These are phyloP conservation scores for Marasmius sp. DNA, from an alignment of 1,284 basidiomycete species.

Conservation along the genomic window DNA sequence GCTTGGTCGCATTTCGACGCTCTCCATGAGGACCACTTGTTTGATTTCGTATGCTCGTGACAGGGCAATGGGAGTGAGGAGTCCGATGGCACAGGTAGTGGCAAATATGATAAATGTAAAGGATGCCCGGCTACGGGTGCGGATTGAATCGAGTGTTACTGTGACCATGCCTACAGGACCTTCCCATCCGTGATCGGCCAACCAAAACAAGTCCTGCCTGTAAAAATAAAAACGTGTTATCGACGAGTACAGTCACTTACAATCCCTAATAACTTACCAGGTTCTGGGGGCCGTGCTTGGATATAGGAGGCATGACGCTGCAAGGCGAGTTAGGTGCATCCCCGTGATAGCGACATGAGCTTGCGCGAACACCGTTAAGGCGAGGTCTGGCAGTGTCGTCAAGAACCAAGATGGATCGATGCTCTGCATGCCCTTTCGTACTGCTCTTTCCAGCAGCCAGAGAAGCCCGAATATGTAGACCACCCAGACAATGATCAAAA, in stretches of 20 bases:
- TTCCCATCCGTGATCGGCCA: conserved; percentile 18
- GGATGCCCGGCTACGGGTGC: conserved; percentile 13
- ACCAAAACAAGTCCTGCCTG: conserved; percentile 15
- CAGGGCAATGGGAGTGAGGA: conserved; percentile 18
- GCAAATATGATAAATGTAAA: conserved; percentile 18
- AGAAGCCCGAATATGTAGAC: conserved; percentile 1
- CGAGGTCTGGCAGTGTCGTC: conserved; percentile 12
- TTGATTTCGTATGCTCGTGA: conserved; percentile 17
- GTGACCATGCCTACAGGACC: conserved; percentile 17
- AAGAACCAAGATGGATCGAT: conserved; percentile 12
- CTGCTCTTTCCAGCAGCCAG: conserved; percentile 16
- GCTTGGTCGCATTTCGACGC: conserved; percentile 11
- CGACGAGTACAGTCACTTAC: too few relatives aligned
- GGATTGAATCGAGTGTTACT: conserved; percentile 4
- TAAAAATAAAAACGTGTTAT: too few relatives aligned
- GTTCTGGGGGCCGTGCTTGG: conserved; percentile 14
- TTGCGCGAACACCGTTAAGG: conserved; percentile 17
- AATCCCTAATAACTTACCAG: conserved; percentile 7
- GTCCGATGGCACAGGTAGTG: conserved; percentile 14
- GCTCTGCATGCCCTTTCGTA: conserved; percentile 6
- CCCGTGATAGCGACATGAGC: conserved; percentile 14
- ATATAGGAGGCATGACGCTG: conserved; percentile 11
- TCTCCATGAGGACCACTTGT: conserved; percentile 7
- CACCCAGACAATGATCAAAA: neutral
- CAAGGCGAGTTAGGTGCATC: conserved; percentile 16